Evolutionary conservation across 495 filamentous ascomycete genomes (phyloP), one percentile per base, ranked within the genome.

Genomic region (Lepidopterella palustris): DNA sequence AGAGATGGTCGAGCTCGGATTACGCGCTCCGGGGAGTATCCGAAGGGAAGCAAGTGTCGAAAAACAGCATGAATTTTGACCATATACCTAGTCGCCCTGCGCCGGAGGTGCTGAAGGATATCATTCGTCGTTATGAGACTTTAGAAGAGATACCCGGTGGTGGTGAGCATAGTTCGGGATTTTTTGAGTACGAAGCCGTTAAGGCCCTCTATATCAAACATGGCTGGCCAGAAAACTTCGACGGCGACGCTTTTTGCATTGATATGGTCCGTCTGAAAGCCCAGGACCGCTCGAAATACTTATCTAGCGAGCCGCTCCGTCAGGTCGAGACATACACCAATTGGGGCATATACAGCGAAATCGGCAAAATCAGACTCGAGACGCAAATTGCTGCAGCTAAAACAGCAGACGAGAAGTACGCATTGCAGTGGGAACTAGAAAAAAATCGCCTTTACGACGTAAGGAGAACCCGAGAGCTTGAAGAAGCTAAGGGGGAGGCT

Each of bases 91-190:
- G 53, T 18, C 52, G 66, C 8, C 57, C 57, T 0, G 68, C 68
- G 6, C 52, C 45, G 5, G 58, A 59, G n/a, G 66, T 68, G 21
- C 32, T 70, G 25, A 39, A 56, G 32, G 61, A 71, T 39, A 62
- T 69, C 25, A 52, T 48, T 35, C 13, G 13, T 11, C 39, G 39
- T 42, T 42, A 42, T 42, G 6, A 15, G 39, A 42, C 13, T 20
- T 20, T 42, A 20, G 39, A 42, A 20, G 39, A 42, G 39, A 42
- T 42, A 11, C 39, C 39, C 20, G 39, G 39, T 11, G 39, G 39
- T 6, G 39, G 39, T 11, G 39, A 42, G 39, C 39, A 42, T 9
- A 42, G 39, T 42, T 6, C 39, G 13, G 39, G 39, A 20, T 42
- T 42, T 20, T 42, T 11, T 11, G 39, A 42, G 39, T 6, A 39